phyloP scores from a whole-genome alignment of 108 stramenopile species.

The Fragilaria crotonensis region DNA sequence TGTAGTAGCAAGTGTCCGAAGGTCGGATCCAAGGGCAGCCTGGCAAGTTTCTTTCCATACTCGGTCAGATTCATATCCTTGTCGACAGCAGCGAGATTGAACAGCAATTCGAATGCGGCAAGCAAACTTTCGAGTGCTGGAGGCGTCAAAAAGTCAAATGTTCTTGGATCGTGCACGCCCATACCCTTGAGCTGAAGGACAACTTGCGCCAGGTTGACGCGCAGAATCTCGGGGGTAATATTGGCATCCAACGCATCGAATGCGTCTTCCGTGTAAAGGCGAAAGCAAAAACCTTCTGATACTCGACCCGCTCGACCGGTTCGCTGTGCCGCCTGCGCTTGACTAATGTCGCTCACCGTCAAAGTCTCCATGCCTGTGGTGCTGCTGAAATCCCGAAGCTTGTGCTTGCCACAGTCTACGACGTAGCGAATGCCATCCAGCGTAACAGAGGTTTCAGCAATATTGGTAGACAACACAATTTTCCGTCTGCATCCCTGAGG shows the following conservation, averaged over 20 bases:
- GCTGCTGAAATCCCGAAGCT: constrained; percentile 56
- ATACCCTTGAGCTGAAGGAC: constrained; percentile 87
- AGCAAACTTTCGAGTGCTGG: constrained; percentile 41
- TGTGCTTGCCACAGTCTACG: constrained; percentile 90
- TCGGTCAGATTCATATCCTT: constrained; percentile 55
- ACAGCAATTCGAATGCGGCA: constrained; percentile 56
- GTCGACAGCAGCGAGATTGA: constrained; percentile 57
- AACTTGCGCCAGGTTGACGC: constrained; percentile 82
- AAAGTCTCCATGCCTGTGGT: constrained; percentile 83
- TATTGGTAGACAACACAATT: constrained; percentile 94
- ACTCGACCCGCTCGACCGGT: constrained; percentile 79
- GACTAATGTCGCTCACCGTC: constrained; percentile 54
- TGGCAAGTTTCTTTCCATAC: constrained; percentile 67
- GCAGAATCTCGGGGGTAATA: constrained; percentile 84
- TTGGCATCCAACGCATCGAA: constrained; percentile 47
- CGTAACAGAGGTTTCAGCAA: constrained; percentile 97
- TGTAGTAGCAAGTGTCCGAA: constrained; percentile 72
- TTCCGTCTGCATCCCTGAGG: constrained; percentile 67
- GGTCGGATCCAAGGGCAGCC: constrained; percentile 69
- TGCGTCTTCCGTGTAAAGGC: constrained; percentile 69
- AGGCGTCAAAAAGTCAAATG: constrained; percentile 85
- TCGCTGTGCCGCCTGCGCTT: constrained; percentile 65
- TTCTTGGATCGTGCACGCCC: constrained; percentile 82
- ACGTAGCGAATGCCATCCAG: constrained; percentile 90
- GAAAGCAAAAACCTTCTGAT: constrained; percentile 63